Evolutionary conservation across 2,329 filamentous ascomycete genomes (phyloP), one percentile per base, ranked within the genome.

Genomic region (Parastagonospora avenae): DNA sequence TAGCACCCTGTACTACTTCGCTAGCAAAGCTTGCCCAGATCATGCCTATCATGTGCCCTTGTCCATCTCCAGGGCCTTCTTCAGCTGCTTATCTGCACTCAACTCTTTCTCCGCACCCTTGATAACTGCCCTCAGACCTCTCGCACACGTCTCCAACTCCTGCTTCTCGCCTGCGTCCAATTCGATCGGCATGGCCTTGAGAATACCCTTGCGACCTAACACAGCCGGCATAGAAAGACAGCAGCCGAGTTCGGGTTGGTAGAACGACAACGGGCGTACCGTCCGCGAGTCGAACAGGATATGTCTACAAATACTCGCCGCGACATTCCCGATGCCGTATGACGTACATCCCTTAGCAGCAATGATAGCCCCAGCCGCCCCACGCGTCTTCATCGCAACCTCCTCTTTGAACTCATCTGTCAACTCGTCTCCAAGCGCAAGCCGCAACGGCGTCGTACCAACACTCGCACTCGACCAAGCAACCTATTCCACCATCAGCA

Each of bases 161-260:
- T 54, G 59, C 42, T 62, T 56, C 64, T 76, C 74, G 6, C 49
- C 55, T n/a, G 68, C 64, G 46, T 68, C 67, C 15, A 77, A 52
- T 43, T 68, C 55, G 31, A 75, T 57, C 8, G 68, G 65, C 53
- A 76, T 70, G 8, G 67, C 66, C 44, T 70, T 73, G 4, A 79
- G 59, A 14, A 82, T 74, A 0, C 80, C 80, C 41, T 73, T 68
- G 30, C 79, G 69, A 0, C 80, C 80, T 2, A 83, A 53, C 0
- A 82, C 73, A 1, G 73, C 80, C 1, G 79, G 80, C 69, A 80
- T 71, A 30, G 77, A 80, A 38, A 82, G 70, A 65, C 78, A 82
- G 47, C 79, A 80, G 1, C 73, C 74, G 5, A 77, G 71, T 1
- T 79, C 74, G 3, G 76, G 69, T 40, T 79, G 77, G 62, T 75